Conservation (phyloP, 2,329 filamentous ascomycete genomes). For the Colletotrichum australisinense region DNA sequence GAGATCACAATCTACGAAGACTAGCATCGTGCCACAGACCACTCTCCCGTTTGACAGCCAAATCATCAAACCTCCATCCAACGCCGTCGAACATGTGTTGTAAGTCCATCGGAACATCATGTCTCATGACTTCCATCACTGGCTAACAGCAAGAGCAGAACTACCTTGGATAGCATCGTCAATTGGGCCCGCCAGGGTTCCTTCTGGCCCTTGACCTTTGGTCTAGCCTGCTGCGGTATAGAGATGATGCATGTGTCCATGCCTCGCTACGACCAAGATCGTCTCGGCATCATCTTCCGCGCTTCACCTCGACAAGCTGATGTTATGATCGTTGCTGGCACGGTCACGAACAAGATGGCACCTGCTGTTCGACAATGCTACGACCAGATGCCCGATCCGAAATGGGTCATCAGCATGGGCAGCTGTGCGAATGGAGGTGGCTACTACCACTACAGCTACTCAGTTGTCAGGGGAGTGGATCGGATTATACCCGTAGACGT, state of each 20-base stretch:
- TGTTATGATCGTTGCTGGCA: slow-evolving; percentile 75
- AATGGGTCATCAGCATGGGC: slow-evolving; percentile 76
- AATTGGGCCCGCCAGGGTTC: slow-evolving; percentile 71
- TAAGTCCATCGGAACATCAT: slow-evolving; percentile 5
- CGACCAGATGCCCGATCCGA: slow-evolving; percentile 75
- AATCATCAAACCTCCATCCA: slow-evolving; percentile 1
- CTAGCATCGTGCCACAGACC: neutral
- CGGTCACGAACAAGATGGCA: slow-evolving; percentile 76
- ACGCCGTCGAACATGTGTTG: slow-evolving; percentile 37
- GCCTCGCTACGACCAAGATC: slow-evolving; percentile 72
- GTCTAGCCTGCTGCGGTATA: slow-evolving; percentile 70
- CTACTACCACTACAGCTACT: slow-evolving; percentile 81
- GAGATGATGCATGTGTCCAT: slow-evolving; percentile 75
- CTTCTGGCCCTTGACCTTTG: slow-evolving; percentile 71
- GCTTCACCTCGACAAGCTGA: slow-evolving; percentile 74
- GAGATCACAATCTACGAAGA: neutral
- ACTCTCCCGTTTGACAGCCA: neutral
- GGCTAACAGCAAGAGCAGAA: slow-evolving; percentile 47
- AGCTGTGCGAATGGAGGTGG: slow-evolving; percentile 78
- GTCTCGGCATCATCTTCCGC: slow-evolving; percentile 74
- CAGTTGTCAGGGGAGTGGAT: slow-evolving; percentile 73
- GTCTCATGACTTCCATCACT: neutral
- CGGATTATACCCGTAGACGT: slow-evolving; percentile 75
- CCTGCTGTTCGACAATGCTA: slow-evolving; percentile 73
- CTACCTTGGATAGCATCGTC: slow-evolving; percentile 63